Conservation (phyloP, 2,329 filamentous ascomycete genomes). For the Pseudogymnoascus sp. region DNA sequence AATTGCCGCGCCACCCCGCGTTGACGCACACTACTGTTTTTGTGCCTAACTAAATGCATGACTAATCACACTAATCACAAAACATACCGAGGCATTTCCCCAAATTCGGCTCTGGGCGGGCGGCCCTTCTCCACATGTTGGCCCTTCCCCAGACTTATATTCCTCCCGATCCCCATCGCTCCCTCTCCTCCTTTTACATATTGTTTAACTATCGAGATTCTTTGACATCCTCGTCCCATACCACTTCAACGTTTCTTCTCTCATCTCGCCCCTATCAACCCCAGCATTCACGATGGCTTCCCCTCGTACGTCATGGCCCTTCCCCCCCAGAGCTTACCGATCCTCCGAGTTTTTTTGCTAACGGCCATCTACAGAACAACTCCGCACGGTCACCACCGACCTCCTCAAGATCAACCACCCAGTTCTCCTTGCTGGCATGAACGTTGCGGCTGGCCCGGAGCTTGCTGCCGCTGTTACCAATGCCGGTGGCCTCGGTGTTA, state of each 20-base stretch:
- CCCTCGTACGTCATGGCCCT: slow-evolving; percentile 55
- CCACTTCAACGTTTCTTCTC: background rate
- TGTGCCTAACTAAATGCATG: slow-evolving; percentile 3
- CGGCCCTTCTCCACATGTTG: slow-evolving; percentile 6
- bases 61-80: slow-evolving; percentile 7
- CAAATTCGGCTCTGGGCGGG: slow-evolving; percentile 16
- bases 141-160: slow-evolving; percentile 7
- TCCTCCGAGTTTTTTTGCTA: slow-evolving; percentile 17
- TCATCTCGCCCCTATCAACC: slow-evolving; percentile 14
- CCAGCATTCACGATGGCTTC: slow-evolving; percentile 57
- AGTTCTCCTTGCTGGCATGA: slow-evolving; percentile 94
- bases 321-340: background rate
- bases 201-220: background rate
- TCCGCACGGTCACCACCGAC: slow-evolving; percentile 89
- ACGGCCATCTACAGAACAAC: slow-evolving; percentile 55
- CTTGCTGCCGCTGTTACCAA: slow-evolving; percentile 96
- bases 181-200: background rate
- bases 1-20: slow-evolving; percentile 2
- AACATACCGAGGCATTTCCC: slow-evolving; percentile 26
- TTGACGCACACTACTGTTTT: slow-evolving; percentile 4
- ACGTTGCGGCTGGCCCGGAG: slow-evolving; percentile 94
- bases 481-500: slow-evolving; percentile 91
- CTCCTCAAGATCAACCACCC: slow-evolving; percentile 98
- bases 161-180: background rate
- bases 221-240: background rate